Evolutionary conservation across 495 filamentous ascomycete genomes (phyloP).

Genomic region (Aspergillus coremiiformis): DNA sequence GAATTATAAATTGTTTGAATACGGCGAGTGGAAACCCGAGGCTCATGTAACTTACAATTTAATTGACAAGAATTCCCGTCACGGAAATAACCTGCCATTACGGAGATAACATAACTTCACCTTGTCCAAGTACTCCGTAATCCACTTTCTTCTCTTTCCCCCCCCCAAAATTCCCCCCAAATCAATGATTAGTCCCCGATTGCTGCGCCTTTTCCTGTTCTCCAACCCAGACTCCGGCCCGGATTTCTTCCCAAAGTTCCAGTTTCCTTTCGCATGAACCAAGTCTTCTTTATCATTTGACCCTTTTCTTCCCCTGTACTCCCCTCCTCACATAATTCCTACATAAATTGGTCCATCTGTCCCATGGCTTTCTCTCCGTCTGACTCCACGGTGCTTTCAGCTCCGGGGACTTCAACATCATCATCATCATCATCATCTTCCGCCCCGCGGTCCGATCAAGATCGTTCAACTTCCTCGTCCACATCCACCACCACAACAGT

Average conservation of each 20-base stretch:
- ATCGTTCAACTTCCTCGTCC: background rate
- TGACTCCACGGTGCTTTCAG: background rate
- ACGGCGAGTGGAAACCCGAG: background rate
- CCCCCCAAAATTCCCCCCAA: background rate
- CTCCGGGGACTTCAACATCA: slow-evolving; percentile 6
- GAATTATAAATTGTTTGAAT: too few relatives aligned
- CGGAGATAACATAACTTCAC: background rate
- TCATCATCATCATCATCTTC: slow-evolving; percentile 9
- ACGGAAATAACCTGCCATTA: background rate
- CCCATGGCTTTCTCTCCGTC: slow-evolving; percentile 17
- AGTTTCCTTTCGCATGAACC: too few relatives aligned
- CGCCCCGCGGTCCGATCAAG: slow-evolving; percentile 15
- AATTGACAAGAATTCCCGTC: too few relatives aligned
- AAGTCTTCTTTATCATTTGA: background rate
- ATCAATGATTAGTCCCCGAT: background rate
- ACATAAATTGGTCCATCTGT: background rate
- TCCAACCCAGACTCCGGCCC: too few relatives aligned
- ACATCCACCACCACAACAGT: slow-evolving; percentile 6
- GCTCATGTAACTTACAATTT: too few relatives aligned
- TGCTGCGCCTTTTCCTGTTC: too few relatives aligned
- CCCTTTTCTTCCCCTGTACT: background rate
- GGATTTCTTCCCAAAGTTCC: background rate
- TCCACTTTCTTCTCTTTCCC: too few relatives aligned
- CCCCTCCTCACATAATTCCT: background rate
- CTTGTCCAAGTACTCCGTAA: too few relatives aligned